phyloP scores from a whole-genome alignment of 371 early-diverging fungal species.

The Mucor sp. region DNA sequence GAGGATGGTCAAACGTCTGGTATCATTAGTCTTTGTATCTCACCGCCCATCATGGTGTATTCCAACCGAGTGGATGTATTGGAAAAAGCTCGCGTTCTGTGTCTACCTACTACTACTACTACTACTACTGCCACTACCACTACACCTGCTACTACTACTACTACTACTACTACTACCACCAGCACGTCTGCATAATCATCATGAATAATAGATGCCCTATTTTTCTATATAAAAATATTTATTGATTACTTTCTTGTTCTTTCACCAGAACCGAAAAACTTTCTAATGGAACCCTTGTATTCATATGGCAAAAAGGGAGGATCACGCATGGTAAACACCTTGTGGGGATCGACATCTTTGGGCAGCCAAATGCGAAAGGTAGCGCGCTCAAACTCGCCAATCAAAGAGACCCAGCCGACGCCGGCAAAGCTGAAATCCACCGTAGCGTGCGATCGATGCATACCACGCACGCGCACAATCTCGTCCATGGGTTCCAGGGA shows the following conservation, averaged over 20 bases:
- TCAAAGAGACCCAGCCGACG: conserved; percentile 69
- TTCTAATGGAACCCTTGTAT: conserved; percentile 50
- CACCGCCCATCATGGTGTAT: conserved; percentile 40
- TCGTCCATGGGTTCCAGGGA: conserved; percentile 30
- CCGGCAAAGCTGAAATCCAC: conserved; percentile 68
- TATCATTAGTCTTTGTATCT: conserved; percentile 38
- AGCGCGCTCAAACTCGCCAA: conserved; percentile 55
- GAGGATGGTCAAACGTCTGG: conserved; percentile 40
- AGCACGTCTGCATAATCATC: too few species aligned
- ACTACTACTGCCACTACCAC: background rate
- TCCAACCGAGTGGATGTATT: conserved; percentile 24
- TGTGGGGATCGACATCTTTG: conserved; percentile 35
- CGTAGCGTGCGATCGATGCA: conserved; percentile 49
- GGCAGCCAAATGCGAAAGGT: conserved; percentile 58
- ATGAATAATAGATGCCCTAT: too few species aligned
- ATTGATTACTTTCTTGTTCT: conserved; percentile 28
- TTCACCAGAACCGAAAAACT: conserved; percentile 51
- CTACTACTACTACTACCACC: background rate
- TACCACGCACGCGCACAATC: conserved; percentile 42
- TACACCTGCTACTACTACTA: background rate
- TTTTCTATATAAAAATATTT: background rate
- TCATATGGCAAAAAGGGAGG: conserved; percentile 69
- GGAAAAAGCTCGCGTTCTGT: conserved; percentile 43
- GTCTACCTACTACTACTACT: conserved; percentile 9
- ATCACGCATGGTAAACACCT: conserved; percentile 48